Evolutionary conservation across 2,329 filamentous ascomycete genomes (phyloP), one percentile per base, ranked within the genome.

Genomic region (Claviceps citrina): DNA sequence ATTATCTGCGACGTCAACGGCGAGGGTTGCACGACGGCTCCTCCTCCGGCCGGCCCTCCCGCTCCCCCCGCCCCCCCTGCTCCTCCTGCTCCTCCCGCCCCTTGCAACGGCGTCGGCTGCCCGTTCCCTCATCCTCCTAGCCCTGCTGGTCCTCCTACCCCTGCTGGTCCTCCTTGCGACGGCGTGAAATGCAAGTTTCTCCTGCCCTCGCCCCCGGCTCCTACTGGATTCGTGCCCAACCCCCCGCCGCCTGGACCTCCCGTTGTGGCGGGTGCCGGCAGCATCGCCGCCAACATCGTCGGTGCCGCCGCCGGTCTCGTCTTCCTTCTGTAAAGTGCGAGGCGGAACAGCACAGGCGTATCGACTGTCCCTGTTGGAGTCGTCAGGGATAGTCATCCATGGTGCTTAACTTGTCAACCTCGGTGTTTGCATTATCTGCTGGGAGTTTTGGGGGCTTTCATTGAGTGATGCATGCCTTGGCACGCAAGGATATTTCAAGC

Each of bases 1-100:
- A 38, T 54, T 8, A 45, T 47, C 34, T 57, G 56, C 54, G 39
- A 50, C 27, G 40, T 45, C 45, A 16, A 43, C 6, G 48, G 43
- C 37, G 26, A 42, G 13, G 46, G 47, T 44, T 45, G 48, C 36
- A 41, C 40, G 13, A 42, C 45, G 28, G 36, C 47, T 32, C 43
- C 45, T 38, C 45, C 41, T 16, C 24, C 40, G 7, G 9, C 31
- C 10, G 36, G 41, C 16, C 36, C 41, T 15, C 34, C 36, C 37
- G 24, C 45, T 16, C 32, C 31, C 26, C 37, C 27, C 26, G 15
- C 2, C 16, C 32, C 19, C 7, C 28, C 18, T 33, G 24, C 25
- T 3, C 15, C 40, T 15, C 31, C 32, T 34, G 20, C 19, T 24
- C 16, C 26, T 5, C 24, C 42, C 7, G 19, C 35, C 25, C 25